Evolutionary conservation across 352 stramenopile species (phyloP).

Genomic region (Globisporangium paddicum): DNA sequence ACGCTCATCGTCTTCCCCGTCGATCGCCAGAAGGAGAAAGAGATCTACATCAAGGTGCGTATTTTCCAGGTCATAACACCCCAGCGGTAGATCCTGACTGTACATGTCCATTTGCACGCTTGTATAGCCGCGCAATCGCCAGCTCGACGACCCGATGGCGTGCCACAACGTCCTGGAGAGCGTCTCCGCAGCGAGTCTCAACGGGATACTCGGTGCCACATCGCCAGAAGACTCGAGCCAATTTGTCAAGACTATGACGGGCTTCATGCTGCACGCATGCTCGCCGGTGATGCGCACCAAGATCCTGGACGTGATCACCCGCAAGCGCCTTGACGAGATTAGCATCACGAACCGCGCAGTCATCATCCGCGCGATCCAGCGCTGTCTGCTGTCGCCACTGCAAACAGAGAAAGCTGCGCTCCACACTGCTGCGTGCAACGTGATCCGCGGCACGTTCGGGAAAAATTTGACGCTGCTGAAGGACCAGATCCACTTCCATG

Average conservation of each 20-base stretch:
- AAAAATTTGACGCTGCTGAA: conserved; percentile 72
- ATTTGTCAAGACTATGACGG: conserved; percentile 79
- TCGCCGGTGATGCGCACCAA: conserved; percentile 50
- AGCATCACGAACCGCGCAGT: conserved; percentile 68
- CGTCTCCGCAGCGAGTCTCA: conserved; percentile 57
- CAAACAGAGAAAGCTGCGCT: conserved; percentile 62
- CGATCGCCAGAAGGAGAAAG: conserved; percentile 69
- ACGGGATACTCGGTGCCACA: conserved; percentile 72
- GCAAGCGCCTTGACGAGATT: conserved; percentile 61
- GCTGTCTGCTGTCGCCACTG: conserved; percentile 62
- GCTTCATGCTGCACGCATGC: conserved; percentile 81
- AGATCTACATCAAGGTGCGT: conserved; percentile 39
- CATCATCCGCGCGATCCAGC: conserved; percentile 77
- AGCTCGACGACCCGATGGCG: conserved; percentile 52
- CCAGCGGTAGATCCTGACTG: too few species aligned
- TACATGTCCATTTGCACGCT: not conserved
- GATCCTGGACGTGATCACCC: conserved; percentile 75
- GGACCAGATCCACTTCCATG: conserved; percentile 69
- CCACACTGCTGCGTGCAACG: conserved; percentile 62
- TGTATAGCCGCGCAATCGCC: conserved; percentile 37
- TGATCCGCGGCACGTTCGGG: conserved; percentile 64
- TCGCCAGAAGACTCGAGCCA: conserved; percentile 69
- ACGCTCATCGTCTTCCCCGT: conserved; percentile 70
- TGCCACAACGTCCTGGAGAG: conserved; percentile 72
- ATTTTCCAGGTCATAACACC: too few species aligned